Evolutionary conservation across 768 basidiomycete species (phyloP).

Genomic region (Brasilioporus rufonigricans): DNA sequence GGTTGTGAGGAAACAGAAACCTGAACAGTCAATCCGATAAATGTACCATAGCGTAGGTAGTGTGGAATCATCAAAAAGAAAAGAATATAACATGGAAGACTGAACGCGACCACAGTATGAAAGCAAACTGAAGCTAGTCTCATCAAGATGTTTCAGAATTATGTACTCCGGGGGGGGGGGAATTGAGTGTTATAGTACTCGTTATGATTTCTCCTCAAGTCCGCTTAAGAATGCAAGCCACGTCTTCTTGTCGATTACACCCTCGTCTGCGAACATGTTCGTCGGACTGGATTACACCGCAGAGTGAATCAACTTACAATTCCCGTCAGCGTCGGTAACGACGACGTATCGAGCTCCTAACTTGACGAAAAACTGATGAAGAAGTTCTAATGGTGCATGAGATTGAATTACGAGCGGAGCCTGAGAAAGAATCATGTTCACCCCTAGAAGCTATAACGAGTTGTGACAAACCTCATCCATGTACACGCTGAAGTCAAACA

Average conservation of each 20-base stretch:
- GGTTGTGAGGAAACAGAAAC: too few species aligned
- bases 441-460: neutral
- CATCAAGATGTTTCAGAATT: neutral
- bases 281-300: neutral
- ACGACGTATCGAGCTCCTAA: slow-evolving; percentile 90
- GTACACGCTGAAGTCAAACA: slow-evolving; percentile 81
- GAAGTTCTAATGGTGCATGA: slow-evolving; percentile 85
- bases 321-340: slow-evolving; percentile 76
- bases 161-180: neutral
- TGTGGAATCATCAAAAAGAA: too few species aligned
- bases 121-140: neutral
- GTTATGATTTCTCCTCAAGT: slow-evolving; percentile 55
- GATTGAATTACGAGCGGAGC: slow-evolving; percentile 84
- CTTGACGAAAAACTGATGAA: slow-evolving; percentile 93
- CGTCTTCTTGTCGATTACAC: slow-evolving; percentile 90
- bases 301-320: slow-evolving; percentile 51
- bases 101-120: neutral
- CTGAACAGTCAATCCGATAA: too few species aligned
- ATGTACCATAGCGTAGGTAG: too few species aligned
- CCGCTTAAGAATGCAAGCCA: slow-evolving; percentile 88
- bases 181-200: neutral
- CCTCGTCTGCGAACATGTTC: slow-evolving; percentile 56
- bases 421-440: slow-evolving; percentile 35
- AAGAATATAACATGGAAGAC: too few species aligned
- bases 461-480: slow-evolving; percentile 73